Evolutionary conservation across 306 rosid species (phyloP), one percentile per base, ranked within the genome.

Genomic region (Trifolium fragiferum): DNA sequence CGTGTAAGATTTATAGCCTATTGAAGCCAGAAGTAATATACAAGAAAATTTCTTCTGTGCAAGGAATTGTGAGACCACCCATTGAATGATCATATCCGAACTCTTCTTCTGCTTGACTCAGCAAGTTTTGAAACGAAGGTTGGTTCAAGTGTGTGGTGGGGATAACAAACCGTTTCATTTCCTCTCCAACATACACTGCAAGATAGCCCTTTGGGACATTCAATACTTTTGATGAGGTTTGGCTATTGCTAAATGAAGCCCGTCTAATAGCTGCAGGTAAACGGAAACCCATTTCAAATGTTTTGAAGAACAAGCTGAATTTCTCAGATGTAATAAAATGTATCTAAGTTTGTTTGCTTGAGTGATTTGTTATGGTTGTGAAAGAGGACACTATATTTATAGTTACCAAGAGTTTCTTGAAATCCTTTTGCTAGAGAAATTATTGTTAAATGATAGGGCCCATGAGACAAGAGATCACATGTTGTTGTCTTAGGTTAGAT

Each of bases 31-130:
- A 76, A 61, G 74, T 80, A 69, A 67, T 33, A 72, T 68, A 78
- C 19, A 63, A 23, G 71, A 84, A 84, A 25, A 73, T 37, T 23
- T 72, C 82, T 63, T 72, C 74, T n/a, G 50, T 41, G 82, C 82
- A 84, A 35, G 79, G 84, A 30, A 84, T 84, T 20, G 82, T 80
- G n/a, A 84, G 84, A 2, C 77, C 82, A 0, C 82, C 87, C 82
- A 80, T 80, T 12, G 80, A 74, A 80, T 76, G 80, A 53, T 83
- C 25, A 14, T 69, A 80, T 40, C 87, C 84, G 3, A 83, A 83
- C 66, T 83, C 81, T 83, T 79, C 66, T 32, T 83, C 76, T 19
- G 66, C 78, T 18, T 66, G 79, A 75, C 66, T 65, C 23, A 80
- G 9, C 70, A 83, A 83, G 6, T 80, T 79, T 65, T 79, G 81